Conservation (phyloP, 164 flowering plant genomes). For the grape (Vitis vinifera) region DNA sequence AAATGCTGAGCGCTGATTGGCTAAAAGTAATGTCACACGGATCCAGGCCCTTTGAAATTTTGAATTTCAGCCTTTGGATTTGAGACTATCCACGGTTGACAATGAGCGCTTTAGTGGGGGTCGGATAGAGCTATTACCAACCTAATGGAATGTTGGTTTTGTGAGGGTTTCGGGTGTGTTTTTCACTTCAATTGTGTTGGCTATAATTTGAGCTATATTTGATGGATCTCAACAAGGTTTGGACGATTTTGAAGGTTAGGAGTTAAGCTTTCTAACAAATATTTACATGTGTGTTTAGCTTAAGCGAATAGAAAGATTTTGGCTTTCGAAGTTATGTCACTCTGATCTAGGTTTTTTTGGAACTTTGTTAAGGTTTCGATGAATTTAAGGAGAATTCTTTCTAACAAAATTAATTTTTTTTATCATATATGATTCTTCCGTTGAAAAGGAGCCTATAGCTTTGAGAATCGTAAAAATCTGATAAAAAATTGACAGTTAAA, state of each 20-base stretch:
- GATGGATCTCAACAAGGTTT: conserved; percentile 33
- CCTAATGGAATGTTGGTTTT: no score
- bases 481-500: conserved; percentile 15
- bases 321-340: conserved; percentile 15
- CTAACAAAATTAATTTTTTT: neutral
- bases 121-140: conserved; percentile 2
- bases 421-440: neutral
- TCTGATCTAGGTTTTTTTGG: conserved; percentile 13
- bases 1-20: conserved; percentile 41
- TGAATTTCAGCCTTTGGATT: conserved; percentile 38
- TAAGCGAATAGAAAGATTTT: conserved; percentile 13
- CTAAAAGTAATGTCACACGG: conserved; percentile 25
- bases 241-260: conserved; percentile 21
- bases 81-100: conserved; percentile 29
- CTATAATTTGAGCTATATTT: conserved; percentile 23
- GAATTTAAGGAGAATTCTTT: neutral
- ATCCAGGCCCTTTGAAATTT: conserved; percentile 21
- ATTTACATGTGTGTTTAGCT: neutral
- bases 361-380: conserved; percentile 11
- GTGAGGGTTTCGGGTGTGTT: conserved; percentile 36
- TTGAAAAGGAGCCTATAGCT: conserved; percentile 14
- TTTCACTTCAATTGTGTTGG: conserved; percentile 27
- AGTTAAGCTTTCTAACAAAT: conserved; percentile 39
- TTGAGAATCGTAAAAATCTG: conserved; percentile 21
- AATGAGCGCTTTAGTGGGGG: neutral